These are phyloP conservation scores for Chamaenerion angustifolium DNA, from an alignment of 345 rosid genomes.

Conservation along the genomic window DNA sequence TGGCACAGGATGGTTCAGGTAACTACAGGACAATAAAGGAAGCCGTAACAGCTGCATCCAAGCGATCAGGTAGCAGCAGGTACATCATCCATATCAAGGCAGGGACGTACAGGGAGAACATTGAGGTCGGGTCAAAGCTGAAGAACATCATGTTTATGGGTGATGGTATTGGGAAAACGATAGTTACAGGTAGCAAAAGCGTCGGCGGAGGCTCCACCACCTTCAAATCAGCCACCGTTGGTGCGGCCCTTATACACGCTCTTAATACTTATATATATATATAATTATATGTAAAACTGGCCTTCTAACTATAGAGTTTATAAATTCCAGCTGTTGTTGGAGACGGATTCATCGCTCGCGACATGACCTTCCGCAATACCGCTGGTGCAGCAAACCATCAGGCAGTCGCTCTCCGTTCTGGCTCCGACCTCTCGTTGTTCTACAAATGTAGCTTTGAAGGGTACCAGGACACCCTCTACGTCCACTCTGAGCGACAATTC, in stretches of 20 bases:
- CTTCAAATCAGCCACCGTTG: constrained; percentile 78
- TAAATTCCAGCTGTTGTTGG: constrained; percentile 27
- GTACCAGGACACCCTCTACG: constrained; percentile 51
- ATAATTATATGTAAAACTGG: background rate
- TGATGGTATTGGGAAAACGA: constrained; percentile 59
- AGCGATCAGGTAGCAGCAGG: constrained; percentile 40
- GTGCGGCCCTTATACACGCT: too few relatives aligned
- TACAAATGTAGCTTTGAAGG: constrained; percentile 44
- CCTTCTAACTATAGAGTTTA: background rate
- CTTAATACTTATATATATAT: too few relatives aligned
- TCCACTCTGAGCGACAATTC: constrained; percentile 40
- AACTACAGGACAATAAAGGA: constrained; percentile 43
- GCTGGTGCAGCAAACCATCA: constrained; percentile 35
- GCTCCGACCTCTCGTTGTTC: constrained; percentile 33
- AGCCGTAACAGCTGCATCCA: constrained; percentile 47
- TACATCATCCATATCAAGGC: constrained; percentile 63
- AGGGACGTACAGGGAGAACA: constrained; percentile 55
- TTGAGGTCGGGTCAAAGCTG: constrained; percentile 31
- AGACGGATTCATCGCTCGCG: constrained; percentile 38
- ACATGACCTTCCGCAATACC: constrained; percentile 38
- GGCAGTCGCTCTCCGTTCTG: constrained; percentile 41
- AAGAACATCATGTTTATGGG: constrained; percentile 77
- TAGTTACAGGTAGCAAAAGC: constrained; percentile 73
- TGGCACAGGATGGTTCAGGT: constrained; percentile 89
- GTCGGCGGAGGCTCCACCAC: constrained; percentile 80